Percentiles rank a stretch among this genome's conserved stretches.
phyloP scores from a whole-genome alignment of 768 basidiomycete species.

The Clavaria fumosa region DNA sequence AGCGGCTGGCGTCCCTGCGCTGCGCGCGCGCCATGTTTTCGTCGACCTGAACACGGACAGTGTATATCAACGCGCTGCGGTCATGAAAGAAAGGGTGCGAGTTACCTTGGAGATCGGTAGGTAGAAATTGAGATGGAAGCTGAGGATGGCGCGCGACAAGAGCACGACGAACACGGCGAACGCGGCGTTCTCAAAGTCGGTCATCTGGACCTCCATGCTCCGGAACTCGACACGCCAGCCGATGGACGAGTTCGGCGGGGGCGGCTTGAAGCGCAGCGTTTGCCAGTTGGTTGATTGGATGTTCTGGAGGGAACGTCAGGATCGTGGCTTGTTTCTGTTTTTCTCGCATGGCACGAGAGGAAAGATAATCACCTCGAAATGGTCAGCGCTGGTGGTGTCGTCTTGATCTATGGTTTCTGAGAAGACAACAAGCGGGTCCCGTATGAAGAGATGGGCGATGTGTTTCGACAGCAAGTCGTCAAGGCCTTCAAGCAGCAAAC shows the following conservation, averaged over 20 bases:
- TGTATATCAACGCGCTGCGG: neutral
- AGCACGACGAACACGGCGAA: conserved; percentile 92
- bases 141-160: conserved; percentile 84
- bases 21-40: conserved; percentile 94
- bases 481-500: too few species aligned
- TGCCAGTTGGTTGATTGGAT: conserved; percentile 99
- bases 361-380: conserved; percentile 63
- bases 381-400: conserved; percentile 74
- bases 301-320: conserved; percentile 36
- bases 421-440: conserved; percentile 92
- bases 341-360: neutral
- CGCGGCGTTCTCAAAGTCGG: conserved; percentile 98
- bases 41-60: conserved; percentile 52
- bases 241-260: conserved; percentile 80
- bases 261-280: conserved; percentile 95
- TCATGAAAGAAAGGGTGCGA: neutral
- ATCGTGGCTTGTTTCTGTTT: conserved; percentile 1
- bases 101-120: conserved; percentile 89
- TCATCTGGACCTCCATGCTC: conserved; percentile 98
- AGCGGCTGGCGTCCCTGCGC: conserved; percentile 54
- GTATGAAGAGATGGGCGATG: conserved; percentile 90
- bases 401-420: conserved; percentile 90
- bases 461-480: conserved; percentile 83
- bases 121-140: conserved; percentile 87
- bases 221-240: conserved; percentile 99